phyloP scores from a whole-genome alignment of 345 rosid species.

The Lenwebbia sp. region DNA sequence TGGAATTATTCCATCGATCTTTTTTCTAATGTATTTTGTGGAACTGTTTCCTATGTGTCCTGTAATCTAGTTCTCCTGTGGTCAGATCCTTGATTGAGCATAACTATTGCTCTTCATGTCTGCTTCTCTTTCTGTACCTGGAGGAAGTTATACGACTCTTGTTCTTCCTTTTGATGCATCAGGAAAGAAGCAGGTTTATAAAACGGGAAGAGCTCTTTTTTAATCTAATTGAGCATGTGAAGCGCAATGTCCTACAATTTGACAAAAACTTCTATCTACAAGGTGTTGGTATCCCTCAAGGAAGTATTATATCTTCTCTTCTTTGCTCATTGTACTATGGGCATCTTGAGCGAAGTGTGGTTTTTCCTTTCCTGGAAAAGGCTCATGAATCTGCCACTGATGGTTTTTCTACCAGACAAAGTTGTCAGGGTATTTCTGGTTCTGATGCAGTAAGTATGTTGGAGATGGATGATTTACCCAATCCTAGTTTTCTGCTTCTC shows the following conservation, averaged over 20 bases:
- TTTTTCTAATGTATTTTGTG: not conserved
- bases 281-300: slow-evolving; percentile 73
- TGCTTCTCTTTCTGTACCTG: not conserved
- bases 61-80: not conserved
- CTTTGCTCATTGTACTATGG: slow-evolving; percentile 81
- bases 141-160: not conserved
- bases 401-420: slow-evolving; percentile 6
- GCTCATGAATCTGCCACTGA: slow-evolving; percentile 4
- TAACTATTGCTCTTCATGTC: not conserved
- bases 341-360: slow-evolving; percentile 54
- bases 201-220: slow-evolving; percentile 23
- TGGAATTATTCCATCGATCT: not conserved
- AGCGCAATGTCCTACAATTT: slow-evolving; percentile 43
- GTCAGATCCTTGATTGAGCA: not conserved
- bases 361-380: slow-evolving; percentile 54
- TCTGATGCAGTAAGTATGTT: not conserved
- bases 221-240: slow-evolving; percentile 44
- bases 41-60: not conserved
- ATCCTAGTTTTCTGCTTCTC: slow-evolving; percentile 32
- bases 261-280: slow-evolving; percentile 49
- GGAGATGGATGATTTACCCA: slow-evolving; percentile 10
- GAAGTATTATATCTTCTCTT: slow-evolving; percentile 60
- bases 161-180: slow-evolving; percentile 6
- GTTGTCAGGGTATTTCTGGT: not conserved
- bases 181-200: slow-evolving; percentile 24